Evolutionary conservation across 164 flowering plant species (phyloP), one percentile per base, ranked within the genome.

Genomic region (Magnolia officinalis): DNA sequence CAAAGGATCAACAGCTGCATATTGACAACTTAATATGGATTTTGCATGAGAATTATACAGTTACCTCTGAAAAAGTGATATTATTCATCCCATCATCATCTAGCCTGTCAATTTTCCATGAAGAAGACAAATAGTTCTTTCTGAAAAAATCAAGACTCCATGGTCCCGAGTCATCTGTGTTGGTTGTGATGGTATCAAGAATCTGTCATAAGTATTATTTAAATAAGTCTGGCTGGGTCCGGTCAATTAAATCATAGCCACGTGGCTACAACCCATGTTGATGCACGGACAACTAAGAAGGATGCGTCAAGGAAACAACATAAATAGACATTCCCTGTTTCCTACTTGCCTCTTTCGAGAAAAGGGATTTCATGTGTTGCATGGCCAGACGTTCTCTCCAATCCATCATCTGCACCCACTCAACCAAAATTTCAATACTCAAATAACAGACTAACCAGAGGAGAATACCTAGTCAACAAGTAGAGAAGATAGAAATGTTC

Each of bases 361-460:
- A 84, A 74, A 92, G 82, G 37, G 93, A 79, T 80, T 85, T 87
- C 63, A 91, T 71, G 77, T 89, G 87, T 73, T 90, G 90, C 80
- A 85, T 45, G 18, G 92, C 96, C 78, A 87, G 78, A 79, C 83
- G 87, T 75, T 90, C 91, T 78, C 97, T 88, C 98, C 98, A 92
- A 75, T 89, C 86, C 29, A 80, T 31, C 82, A 79, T 80, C 99
- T 96, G 83, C 82, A 86, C 37, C 37, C 77, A 78, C 49, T 52
- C 16, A 24, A 50, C 23, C 55, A 50, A 61, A 73, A 51, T 45
- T 19, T 20, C 59, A 72, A 63, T 9, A 49, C 20, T 37, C 49
- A 58, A 16, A 50, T 58, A 66, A 71, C 26, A 74, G 20, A 59
- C 45, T 63, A 74, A 67, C 69, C 11, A 20, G 21, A 6, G 31